These are phyloP conservation scores for Filosporella fistucella DNA, from an alignment of 495 filamentous ascomycete genomes.

Conservation along the genomic window DNA sequence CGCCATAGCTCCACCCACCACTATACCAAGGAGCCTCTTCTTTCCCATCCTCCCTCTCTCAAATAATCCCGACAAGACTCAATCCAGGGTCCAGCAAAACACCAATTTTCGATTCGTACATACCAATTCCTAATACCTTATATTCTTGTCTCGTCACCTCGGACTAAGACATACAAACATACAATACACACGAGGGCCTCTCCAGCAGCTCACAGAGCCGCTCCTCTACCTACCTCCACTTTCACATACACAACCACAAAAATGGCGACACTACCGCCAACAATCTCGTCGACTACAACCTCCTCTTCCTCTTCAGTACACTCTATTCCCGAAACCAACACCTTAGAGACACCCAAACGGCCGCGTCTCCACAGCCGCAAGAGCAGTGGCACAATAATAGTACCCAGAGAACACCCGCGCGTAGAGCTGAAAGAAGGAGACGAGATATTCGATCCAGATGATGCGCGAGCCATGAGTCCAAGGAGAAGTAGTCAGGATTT, in stretches of 20 bases:
- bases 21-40: too few species aligned
- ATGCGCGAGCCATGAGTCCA: slow-evolving; percentile 93
- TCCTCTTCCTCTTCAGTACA: slow-evolving; percentile 20
- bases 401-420: slow-evolving; percentile 65
- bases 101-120: too few species aligned
- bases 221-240: too few species aligned
- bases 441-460: slow-evolving; percentile 71
- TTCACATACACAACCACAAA: neutral
- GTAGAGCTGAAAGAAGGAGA: slow-evolving; percentile 60
- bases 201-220: too few species aligned
- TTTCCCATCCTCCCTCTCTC: too few species aligned
- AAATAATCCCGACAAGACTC: too few species aligned
- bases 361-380: slow-evolving; percentile 47
- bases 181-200: too few species aligned
- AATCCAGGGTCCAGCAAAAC: too few species aligned
- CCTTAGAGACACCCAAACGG: slow-evolving; percentile 5
- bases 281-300: neutral
- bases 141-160: too few species aligned
- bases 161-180: too few species aligned
- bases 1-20: too few species aligned
- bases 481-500: slow-evolving; percentile 85
- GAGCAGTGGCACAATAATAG: slow-evolving; percentile 75
- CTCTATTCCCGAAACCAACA: slow-evolving; percentile 3
- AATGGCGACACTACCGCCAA: neutral
- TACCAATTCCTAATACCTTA: too few species aligned